These are phyloP conservation scores for Pleurotus tuoliensis DNA, from an alignment of 768 basidiomycete genomes.

Conservation along the genomic window DNA sequence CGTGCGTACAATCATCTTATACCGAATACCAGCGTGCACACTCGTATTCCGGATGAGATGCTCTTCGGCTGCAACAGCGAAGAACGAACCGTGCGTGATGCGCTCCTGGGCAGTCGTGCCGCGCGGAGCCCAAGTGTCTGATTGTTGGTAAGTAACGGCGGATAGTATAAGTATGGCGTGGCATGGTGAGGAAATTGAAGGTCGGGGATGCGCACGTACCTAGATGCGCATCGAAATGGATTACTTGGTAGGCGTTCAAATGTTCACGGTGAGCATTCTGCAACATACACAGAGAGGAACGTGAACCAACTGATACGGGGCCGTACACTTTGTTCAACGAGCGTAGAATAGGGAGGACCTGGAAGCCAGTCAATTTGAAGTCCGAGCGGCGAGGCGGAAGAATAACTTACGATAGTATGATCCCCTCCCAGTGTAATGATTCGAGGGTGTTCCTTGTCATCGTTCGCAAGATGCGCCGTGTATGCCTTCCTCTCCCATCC, in stretches of 20 bases:
- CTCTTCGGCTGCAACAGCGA: slow-evolving; percentile 55
- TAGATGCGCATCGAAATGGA: slow-evolving; percentile 15
- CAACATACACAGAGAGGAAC: slow-evolving; percentile 46
- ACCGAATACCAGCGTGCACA: slow-evolving; percentile 69
- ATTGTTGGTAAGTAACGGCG: background rate
- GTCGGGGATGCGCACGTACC: slow-evolving; percentile 17
- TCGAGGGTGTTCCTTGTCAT: slow-evolving; percentile 54
- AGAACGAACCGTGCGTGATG: slow-evolving; percentile 64
- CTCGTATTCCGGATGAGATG: slow-evolving; percentile 53
- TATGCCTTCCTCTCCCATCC: slow-evolving; percentile 7
- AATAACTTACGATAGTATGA: slow-evolving; percentile 50
- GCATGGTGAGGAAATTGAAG: no score
- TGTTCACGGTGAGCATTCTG: slow-evolving; percentile 40
- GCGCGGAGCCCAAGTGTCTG: slow-evolving; percentile 16
- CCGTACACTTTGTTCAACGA: slow-evolving; percentile 60
- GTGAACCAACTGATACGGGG: slow-evolving; percentile 43
- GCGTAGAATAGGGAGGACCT: slow-evolving; percentile 59
- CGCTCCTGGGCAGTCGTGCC: slow-evolving; percentile 35
- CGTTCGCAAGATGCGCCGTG: slow-evolving; percentile 33
- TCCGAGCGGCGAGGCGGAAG: background rate
- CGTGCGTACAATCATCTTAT: slow-evolving; percentile 45
- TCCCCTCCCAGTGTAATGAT: slow-evolving; percentile 65
- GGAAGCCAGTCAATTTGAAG: background rate
- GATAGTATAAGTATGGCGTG: background rate
- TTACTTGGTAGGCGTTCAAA: slow-evolving; percentile 26